Evolutionary conservation across 1,284 basidiomycete genomes (phyloP), one percentile per base, ranked within the genome.

Genomic region (Microbotryum lychnidis-dioicae): DNA sequence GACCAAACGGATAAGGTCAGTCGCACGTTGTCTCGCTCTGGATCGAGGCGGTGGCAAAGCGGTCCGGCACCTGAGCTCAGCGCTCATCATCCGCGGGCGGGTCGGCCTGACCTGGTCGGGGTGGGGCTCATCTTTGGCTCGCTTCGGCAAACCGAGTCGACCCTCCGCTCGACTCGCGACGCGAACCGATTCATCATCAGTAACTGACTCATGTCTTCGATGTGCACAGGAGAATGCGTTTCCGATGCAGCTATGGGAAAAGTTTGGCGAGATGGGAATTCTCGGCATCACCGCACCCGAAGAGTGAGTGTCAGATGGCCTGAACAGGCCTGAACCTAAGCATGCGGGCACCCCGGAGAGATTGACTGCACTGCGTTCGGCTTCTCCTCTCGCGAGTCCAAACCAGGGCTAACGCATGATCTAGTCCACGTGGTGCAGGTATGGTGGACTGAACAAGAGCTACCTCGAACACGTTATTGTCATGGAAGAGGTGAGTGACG

Each of bases 381-480:
- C 29, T 55, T 33, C 27, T 14, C 46, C 14, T 29, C 25, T 42
- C 42, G 3, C 23, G 23, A 4, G 7, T n/a, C 27, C 21, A 8
- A 37, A 2, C 8, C 2, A 9, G 18, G 10, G 42, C 16, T 5
- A 6, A 49, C 23, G 46, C 10, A 14, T 45, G 33, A 12, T 10
- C 18, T 14, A 12, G 18, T 10, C 10, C 37, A 44, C 23, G 21
- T 25, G 33, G 37, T 23, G 21, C 21, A 20, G 53, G 45, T 45
- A 21, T 46, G 37, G 37, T 42, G 31, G 31, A 5, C 79, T 91
- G 48, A 82, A 80, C 3, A 79, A 88, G 62, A 88, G 89, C 7
- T 96, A 94, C 76, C 81, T 93, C 61, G 83, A 91, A 63, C 91
- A 96, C 75, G 86, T 87, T 2, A 80, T 96, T 52, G 91, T 88